phyloP scores from a whole-genome alignment of 2,329 filamentous ascomycete genomes.

The Aspergillus awamori region DNA sequence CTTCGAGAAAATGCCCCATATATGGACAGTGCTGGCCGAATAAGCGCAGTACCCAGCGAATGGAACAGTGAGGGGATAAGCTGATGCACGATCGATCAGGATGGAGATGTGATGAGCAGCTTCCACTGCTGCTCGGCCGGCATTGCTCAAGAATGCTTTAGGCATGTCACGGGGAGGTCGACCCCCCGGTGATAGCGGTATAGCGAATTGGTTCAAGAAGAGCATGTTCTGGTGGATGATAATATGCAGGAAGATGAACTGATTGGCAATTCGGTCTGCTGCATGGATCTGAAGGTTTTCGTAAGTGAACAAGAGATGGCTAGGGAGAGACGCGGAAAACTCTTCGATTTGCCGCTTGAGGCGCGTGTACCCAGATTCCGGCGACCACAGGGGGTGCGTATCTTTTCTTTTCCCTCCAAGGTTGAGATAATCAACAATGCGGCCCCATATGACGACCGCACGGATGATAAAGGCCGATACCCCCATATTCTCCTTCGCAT shows the following conservation, averaged over 20 bases:
- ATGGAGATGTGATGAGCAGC: constrained; percentile 86
- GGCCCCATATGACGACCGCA: constrained; percentile 84
- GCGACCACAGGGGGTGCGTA: constrained; percentile 75
- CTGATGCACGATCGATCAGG: constrained; percentile 77
- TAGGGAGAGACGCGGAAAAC: constrained; percentile 70
- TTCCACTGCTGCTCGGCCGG: constrained; percentile 74
- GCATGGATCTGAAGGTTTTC: constrained; percentile 86
- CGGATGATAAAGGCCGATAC: constrained; percentile 89
- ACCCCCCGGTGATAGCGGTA: constrained; percentile 67
- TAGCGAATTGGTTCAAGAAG: constrained; percentile 85
- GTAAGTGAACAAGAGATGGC: constrained; percentile 69
- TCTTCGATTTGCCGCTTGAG: constrained; percentile 72
- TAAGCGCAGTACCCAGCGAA: constrained; percentile 96
- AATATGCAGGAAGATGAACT: constrained; percentile 91
- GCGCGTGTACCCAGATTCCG: constrained; percentile 72
- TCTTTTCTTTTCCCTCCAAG: constrained; percentile 84
- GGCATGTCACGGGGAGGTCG: constrained; percentile 71
- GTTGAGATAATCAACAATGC: constrained; percentile 86
- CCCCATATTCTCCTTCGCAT: constrained; percentile 84
- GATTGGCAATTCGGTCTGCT: constrained; percentile 82
- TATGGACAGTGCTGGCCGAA: constrained; percentile 89
- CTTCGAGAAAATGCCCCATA: constrained; percentile 87
- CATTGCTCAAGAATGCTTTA: constrained; percentile 74
- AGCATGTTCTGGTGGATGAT: constrained; percentile 85
- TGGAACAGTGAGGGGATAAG: constrained; percentile 80